phyloP scores from a whole-genome alignment of 2,329 filamentous ascomycete genomes.

The Fusarium napiforme region DNA sequence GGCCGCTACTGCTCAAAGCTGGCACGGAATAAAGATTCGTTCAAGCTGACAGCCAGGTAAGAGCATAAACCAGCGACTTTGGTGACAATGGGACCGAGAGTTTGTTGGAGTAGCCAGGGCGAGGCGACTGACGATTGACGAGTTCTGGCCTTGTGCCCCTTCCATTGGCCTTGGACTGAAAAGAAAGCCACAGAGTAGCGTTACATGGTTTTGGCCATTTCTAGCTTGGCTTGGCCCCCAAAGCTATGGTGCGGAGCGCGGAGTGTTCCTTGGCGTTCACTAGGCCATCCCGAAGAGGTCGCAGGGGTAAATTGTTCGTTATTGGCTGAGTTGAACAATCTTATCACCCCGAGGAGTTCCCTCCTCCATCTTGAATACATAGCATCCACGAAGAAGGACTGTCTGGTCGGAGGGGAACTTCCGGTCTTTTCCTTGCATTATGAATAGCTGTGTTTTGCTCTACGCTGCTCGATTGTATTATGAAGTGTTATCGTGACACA shows the following conservation, averaged over 20 bases:
- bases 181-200: constrained; percentile 24
- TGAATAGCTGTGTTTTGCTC: not conserved
- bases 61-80: not conserved
- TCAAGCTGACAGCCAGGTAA: not conserved
- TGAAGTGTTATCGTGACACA: not conserved
- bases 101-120: constrained; percentile 10
- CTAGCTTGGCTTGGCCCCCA: constrained; percentile 14
- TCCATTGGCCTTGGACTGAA: constrained; percentile 3
- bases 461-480: not conserved
- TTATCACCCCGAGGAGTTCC: not conserved
- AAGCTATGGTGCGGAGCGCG: constrained; percentile 17
- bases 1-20: not conserved
- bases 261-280: constrained; percentile 15
- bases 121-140: constrained; percentile 11
- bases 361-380: not conserved
- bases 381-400: not conserved
- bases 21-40: not conserved
- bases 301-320: not conserved
- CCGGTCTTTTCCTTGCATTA: not conserved
- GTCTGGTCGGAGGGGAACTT: not conserved
- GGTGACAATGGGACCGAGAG: constrained; percentile 9
- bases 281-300: constrained; percentile 6
- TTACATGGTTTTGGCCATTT: constrained; percentile 21
- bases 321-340: not conserved
- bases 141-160: constrained; percentile 16